Conservation (phyloP, 306 rosid genomes). For the Delonix regia region DNA sequence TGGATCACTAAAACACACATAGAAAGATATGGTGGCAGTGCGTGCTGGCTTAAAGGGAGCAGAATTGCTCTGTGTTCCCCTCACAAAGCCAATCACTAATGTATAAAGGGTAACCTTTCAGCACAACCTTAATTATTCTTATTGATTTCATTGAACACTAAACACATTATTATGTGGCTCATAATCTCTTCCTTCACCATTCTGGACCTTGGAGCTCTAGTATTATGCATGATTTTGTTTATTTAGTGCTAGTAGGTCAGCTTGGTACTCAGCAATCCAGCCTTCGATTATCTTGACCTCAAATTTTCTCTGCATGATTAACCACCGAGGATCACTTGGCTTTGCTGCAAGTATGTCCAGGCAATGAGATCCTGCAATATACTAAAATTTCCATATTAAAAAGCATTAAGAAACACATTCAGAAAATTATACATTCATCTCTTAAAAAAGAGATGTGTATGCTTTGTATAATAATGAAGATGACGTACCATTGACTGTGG, state of each 20-base stretch:
- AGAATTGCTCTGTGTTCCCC: conserved; percentile 21
- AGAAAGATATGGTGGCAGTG: neutral
- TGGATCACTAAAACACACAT: neutral
- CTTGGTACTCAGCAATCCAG: conserved; percentile 53
- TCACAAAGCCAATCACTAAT: conserved; percentile 6
- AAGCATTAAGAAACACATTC: neutral
- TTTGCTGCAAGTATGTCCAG: conserved; percentile 43
- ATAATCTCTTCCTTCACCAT: neutral
- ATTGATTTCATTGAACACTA: conserved; percentile 16
- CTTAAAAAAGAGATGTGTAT: neutral
- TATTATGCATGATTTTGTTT: conserved; percentile 27
- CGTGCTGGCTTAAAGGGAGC: neutral
- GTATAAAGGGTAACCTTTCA: conserved; percentile 14
- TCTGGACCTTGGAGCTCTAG: neutral
- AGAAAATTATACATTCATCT: neutral
- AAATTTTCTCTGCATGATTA: conserved; percentile 46
- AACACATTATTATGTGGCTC: neutral
- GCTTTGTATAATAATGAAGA: neutral
- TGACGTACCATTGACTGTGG: conserved; percentile 55
- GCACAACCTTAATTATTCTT: neutral
- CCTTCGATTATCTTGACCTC: conserved; percentile 51
- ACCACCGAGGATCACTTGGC: conserved; percentile 57
- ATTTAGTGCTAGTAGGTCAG: conserved; percentile 34
- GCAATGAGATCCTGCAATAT: conserved; percentile 66
- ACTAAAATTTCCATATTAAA: neutral